Evolutionary conservation across 176 grass and related monocot species (phyloP).

Genomic region (Hordeum marinum): DNA sequence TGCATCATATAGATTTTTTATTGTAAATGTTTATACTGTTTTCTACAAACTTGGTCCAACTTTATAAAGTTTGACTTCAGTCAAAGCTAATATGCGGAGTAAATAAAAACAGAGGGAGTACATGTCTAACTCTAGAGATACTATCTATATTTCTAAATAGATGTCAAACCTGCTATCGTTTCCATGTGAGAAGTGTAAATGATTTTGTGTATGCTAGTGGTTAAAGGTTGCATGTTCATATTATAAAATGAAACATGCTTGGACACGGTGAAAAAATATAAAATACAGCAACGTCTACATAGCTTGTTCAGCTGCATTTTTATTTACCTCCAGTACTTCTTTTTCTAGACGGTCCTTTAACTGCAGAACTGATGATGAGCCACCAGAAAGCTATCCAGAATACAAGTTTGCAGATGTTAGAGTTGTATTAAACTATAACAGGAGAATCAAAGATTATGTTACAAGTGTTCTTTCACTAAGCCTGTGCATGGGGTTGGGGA

Average conservation of each 20-base stretch:
- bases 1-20: no score
- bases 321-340: slow-evolving; percentile 84
- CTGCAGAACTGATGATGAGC: slow-evolving; percentile 93
- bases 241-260: not conserved
- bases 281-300: not conserved
- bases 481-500: not conserved
- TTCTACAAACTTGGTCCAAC: no score
- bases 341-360: slow-evolving; percentile 98
- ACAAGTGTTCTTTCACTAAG: not conserved
- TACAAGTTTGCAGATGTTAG: slow-evolving; percentile 25
- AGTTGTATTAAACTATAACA: slow-evolving; percentile 4
- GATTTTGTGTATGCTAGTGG: not conserved
- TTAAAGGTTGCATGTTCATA: not conserved
- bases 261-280: not conserved
- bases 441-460: not conserved
- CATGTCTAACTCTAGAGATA: not conserved
- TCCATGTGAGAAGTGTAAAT: slow-evolving; percentile 1
- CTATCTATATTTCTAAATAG: not conserved
- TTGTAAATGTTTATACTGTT: no score
- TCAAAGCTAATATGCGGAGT: no score
- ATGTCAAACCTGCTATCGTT: not conserved
- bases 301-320: not conserved
- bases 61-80: no score
- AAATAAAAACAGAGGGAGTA: not conserved
- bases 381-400: slow-evolving; percentile 80